A percentile compares a stretch with the other conserved stretches of the same genome.
phyloP scores from a whole-genome alignment of 805 yeast genomes.

The Saccharomycopsis microspora region DNA sequence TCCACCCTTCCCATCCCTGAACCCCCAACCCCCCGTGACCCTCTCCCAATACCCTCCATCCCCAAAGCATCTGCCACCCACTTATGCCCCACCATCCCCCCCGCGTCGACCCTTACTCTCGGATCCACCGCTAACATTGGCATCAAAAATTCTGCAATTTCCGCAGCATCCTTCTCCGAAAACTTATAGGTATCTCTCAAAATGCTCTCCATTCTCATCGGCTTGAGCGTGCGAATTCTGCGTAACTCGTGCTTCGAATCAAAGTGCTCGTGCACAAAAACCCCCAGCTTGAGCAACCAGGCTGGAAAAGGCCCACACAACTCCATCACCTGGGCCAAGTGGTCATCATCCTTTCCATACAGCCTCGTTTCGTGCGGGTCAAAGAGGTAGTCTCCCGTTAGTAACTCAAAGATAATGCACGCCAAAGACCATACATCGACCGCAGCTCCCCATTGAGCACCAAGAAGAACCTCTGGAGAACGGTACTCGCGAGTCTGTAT shows the following conservation, averaged over 20 bases:
- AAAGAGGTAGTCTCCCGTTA: conserved; percentile 51
- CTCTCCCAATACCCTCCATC: conserved; percentile 41
- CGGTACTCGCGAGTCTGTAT: conserved; percentile 62
- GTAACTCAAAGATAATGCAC: conserved; percentile 45
- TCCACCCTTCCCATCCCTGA: conserved; percentile 40
- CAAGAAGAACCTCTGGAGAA: conserved; percentile 51
- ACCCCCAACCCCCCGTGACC: too few species aligned
- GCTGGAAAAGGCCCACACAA: conserved; percentile 31
- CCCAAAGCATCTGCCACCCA: conserved; percentile 75
- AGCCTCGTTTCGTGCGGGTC: conserved; percentile 44
- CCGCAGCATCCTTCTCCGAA: conserved; percentile 53
- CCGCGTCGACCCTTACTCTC: conserved; percentile 81
- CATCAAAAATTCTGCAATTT: conserved; percentile 60
- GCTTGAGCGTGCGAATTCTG: conserved; percentile 71
- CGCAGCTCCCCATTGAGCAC: conserved; percentile 51
- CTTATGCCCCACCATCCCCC: conserved; percentile 82
- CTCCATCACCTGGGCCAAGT: conserved; percentile 51
- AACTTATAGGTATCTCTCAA: conserved; percentile 78
- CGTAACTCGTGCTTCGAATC: conserved; percentile 60
- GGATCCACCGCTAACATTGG: conserved; percentile 85
- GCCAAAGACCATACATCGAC: conserved; percentile 53
- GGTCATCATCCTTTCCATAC: conserved; percentile 46
- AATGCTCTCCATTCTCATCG: conserved; percentile 81
- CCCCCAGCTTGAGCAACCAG: conserved; percentile 42
- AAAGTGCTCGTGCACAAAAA: conserved; percentile 51